Evolutionary conservation across 1,284 basidiomycete species (phyloP).

Genomic region (Ustilago tritici): DNA sequence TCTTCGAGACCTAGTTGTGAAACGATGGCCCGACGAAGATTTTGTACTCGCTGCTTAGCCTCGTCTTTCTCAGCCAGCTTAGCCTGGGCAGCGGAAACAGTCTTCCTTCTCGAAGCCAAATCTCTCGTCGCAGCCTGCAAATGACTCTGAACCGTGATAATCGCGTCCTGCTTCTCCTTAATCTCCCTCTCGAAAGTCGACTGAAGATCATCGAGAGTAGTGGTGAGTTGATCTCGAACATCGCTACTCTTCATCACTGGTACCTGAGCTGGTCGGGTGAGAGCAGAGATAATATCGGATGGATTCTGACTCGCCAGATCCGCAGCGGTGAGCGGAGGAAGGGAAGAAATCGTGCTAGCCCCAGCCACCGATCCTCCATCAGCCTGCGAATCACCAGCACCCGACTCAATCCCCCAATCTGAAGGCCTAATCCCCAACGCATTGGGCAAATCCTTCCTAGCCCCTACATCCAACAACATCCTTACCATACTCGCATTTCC

Average conservation of each 20-base stretch:
- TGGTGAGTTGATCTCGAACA: conserved; percentile 77
- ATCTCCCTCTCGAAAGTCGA: conserved; percentile 87
- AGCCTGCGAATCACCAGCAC: conserved; percentile 30
- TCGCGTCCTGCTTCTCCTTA: conserved; percentile 84
- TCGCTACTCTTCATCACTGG: conserved; percentile 87
- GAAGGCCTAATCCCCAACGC: conserved; percentile 90
- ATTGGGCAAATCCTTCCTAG: conserved; percentile 90
- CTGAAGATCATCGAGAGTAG: conserved; percentile 78
- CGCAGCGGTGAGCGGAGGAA: conserved; percentile 43
- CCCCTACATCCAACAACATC: conserved; percentile 90
- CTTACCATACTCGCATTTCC: conserved; percentile 90
- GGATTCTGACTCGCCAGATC: conserved; percentile 58
- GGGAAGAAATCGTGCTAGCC: conserved; percentile 33
- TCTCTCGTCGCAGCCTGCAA: conserved; percentile 89
- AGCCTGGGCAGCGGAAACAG: conserved; percentile 56
- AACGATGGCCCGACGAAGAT: conserved; percentile 51
- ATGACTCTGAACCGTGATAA: conserved; percentile 86
- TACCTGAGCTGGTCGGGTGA: conserved; percentile 71
- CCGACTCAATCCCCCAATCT: conserved; percentile 78
- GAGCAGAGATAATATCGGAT: conserved; percentile 76
- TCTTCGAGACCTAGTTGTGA: conserved; percentile 74
- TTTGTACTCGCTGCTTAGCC: conserved; percentile 48
- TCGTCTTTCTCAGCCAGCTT: conserved; percentile 63
- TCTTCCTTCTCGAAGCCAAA: conserved; percentile 85
- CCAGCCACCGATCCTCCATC: conserved; percentile 30